Conservation (phyloP, 2,329 filamentous ascomycete genomes). For the Colletotrichum godetiae region DNA sequence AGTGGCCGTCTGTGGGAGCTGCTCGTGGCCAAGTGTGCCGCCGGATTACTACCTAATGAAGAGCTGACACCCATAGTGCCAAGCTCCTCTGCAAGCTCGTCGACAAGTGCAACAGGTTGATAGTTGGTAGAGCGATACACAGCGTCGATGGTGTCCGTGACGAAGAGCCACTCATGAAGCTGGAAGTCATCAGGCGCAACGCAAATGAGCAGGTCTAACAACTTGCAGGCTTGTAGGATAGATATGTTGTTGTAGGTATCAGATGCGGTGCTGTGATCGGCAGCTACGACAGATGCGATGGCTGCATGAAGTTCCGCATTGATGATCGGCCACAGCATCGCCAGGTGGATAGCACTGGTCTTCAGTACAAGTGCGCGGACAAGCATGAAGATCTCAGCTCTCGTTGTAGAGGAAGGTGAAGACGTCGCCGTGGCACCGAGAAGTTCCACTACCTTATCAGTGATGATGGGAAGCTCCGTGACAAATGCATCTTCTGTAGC, state of each 20-base stretch:
- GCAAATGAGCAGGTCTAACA: slow-evolving; percentile 89
- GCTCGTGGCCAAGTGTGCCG: slow-evolving; percentile 48
- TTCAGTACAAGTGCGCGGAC: slow-evolving; percentile 84
- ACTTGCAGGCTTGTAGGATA: slow-evolving; percentile 91
- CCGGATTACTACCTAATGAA: slow-evolving; percentile 48
- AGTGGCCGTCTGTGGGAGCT: slow-evolving; percentile 58
- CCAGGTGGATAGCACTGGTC: slow-evolving; percentile 82
- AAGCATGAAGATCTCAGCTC: slow-evolving; percentile 91
- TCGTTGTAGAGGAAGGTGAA: slow-evolving; percentile 89
- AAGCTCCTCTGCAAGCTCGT: slow-evolving; percentile 85
- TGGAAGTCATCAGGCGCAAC: slow-evolving; percentile 95
- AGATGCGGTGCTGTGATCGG: slow-evolving; percentile 69
- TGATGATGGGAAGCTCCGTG: slow-evolving; percentile 76
- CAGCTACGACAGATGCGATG: slow-evolving; percentile 78
- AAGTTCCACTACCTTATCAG: slow-evolving; percentile 89
- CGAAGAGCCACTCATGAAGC: slow-evolving; percentile 97
- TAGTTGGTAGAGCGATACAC: slow-evolving; percentile 82
- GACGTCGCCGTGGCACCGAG: slow-evolving; percentile 86
- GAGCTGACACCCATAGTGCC: slow-evolving; percentile 56
- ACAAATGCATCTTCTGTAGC: slow-evolving; percentile 84
- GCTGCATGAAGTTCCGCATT: slow-evolving; percentile 87
- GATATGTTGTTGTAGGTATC: slow-evolving; percentile 83
- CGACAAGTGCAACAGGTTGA: slow-evolving; percentile 80
- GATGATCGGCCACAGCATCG: slow-evolving; percentile 89
- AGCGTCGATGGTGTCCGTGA: slow-evolving; percentile 96